Evolutionary conservation across 2,329 filamentous ascomycete genomes (phyloP).

Genomic region (Volutella citrinella): DNA sequence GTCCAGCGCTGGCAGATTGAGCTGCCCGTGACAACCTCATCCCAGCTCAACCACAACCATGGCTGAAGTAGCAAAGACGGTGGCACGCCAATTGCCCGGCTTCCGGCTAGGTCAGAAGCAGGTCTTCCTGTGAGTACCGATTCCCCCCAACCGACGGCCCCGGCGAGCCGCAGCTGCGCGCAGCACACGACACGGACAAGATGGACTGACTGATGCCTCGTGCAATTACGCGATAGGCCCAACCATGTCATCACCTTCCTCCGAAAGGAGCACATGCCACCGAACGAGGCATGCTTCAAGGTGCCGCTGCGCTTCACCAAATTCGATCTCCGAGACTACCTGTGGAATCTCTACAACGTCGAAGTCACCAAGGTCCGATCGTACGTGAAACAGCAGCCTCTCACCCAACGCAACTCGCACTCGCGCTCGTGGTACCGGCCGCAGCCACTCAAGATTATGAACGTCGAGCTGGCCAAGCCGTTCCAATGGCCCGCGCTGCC

Average conservation of each 20-base stretch:
- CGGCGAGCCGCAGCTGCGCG: too few species aligned
- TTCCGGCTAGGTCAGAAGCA: constrained; percentile 52
- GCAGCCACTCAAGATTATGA: constrained; percentile 84
- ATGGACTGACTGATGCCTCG: too few species aligned
- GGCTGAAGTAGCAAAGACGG: constrained; percentile 37
- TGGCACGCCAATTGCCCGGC: constrained; percentile 37
- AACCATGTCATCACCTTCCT: constrained; percentile 78
- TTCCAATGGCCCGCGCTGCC: constrained; percentile 84
- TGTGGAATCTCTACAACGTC: constrained; percentile 81
- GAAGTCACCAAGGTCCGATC: constrained; percentile 71
- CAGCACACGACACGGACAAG: too few species aligned
- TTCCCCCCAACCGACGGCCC: too few species aligned
- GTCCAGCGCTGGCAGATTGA: too few species aligned
- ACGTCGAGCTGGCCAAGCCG: constrained; percentile 79
- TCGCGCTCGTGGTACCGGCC: constrained; percentile 66
- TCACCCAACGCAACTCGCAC: constrained; percentile 48
- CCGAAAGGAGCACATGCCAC: constrained; percentile 66
- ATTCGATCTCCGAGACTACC: constrained; percentile 93
- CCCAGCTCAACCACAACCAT: constrained; percentile 29
- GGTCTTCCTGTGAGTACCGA: constrained; percentile 49
- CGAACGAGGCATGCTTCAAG: constrained; percentile 83
- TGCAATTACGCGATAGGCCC: constrained; percentile 54
- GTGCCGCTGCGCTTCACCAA: constrained; percentile 94
- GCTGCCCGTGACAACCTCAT: constrained; percentile 22
- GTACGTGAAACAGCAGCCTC: constrained; percentile 63